Percentiles rank a stretch among this genome's conserved stretches.
Conservation (phyloP, 2,329 filamentous ascomycete species). For the Trichoderma simmonsii region DNA sequence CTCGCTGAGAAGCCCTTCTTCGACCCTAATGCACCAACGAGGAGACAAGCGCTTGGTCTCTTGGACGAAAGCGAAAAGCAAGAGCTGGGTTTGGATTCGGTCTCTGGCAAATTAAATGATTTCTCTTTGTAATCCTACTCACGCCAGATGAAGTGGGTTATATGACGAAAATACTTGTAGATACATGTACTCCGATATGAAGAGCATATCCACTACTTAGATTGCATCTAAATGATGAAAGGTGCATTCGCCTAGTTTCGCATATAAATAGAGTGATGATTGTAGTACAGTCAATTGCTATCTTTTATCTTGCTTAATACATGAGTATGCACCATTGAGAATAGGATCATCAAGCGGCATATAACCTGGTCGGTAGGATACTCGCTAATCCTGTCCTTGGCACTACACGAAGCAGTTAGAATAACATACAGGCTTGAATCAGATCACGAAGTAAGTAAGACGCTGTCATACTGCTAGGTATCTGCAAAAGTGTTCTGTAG, state of each 20-base stretch:
- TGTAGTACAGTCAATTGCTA: neutral
- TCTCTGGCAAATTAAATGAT: neutral
- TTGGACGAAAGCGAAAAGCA: constrained; percentile 52
- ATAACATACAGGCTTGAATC: too few species aligned
- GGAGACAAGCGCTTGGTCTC: constrained; percentile 64
- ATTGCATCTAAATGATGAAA: neutral
- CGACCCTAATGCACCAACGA: constrained; percentile 59
- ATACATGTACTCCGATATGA: neutral
- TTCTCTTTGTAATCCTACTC: neutral
- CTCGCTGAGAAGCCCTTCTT: constrained; percentile 71
- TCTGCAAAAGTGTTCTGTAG: too few species aligned
- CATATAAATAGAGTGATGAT: neutral
- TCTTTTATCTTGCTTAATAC: neutral
- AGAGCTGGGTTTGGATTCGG: constrained; percentile 23
- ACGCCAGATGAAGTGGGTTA: neutral
- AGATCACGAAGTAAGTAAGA: too few species aligned
- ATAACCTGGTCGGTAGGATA: neutral
- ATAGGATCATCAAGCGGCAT: neutral
- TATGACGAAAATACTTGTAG: neutral
- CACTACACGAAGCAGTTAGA: too few species aligned
- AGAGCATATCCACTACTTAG: neutral
- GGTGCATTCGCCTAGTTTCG: neutral
- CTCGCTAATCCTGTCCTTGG: neutral
- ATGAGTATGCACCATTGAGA: neutral
- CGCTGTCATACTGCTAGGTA: too few species aligned